A percentile compares a stretch with the other conserved stretches of the same genome.
phyloP scores from a whole-genome alignment of 2,329 filamentous ascomycete genomes.

The Diaporthe helianthi region DNA sequence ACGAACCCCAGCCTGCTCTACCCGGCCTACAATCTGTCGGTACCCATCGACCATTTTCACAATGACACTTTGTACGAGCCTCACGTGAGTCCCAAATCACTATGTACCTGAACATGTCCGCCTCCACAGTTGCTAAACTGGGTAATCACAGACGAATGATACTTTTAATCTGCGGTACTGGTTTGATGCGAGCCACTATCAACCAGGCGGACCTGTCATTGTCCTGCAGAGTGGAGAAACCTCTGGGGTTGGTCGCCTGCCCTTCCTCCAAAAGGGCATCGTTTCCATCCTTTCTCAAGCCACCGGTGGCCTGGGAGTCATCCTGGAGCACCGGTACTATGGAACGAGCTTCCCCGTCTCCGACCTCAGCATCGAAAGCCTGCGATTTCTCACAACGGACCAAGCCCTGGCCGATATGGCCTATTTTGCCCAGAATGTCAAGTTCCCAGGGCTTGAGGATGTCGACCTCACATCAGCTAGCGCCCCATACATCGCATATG shows the following conservation, averaged over 20 bases:
- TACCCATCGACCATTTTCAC: conserved; percentile 81
- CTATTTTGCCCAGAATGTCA: conserved; percentile 78
- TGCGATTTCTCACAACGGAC: conserved; percentile 84
- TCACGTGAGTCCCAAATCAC: conserved; percentile 51
- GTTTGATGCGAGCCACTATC: conserved; percentile 81
- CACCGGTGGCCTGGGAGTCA: conserved; percentile 76
- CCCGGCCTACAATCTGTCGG: conserved; percentile 50
- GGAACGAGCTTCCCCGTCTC: conserved; percentile 74
- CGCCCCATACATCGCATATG: conserved; percentile 79
- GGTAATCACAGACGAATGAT: conserved; percentile 52
- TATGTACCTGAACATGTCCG: not conserved
- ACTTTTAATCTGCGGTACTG: conserved; percentile 79
- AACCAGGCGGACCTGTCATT: conserved; percentile 80
- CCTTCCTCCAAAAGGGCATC: conserved; percentile 80
- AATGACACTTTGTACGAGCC: conserved; percentile 81
- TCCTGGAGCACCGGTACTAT: conserved; percentile 90
- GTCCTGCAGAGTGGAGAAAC: conserved; percentile 78
- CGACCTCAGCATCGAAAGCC: conserved; percentile 70
- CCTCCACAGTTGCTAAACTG: not conserved
- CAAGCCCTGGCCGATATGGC: conserved; percentile 82
- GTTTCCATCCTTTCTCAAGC: conserved; percentile 73
- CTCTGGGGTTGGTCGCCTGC: conserved; percentile 65
- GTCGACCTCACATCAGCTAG: conserved; percentile 69
- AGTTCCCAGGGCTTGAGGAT: conserved; percentile 74
- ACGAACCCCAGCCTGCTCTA: conserved; percentile 40